Evolutionary conservation across 2,329 filamentous ascomycete genomes (phyloP).

Genomic region (Ophiostoma perfectum): DNA sequence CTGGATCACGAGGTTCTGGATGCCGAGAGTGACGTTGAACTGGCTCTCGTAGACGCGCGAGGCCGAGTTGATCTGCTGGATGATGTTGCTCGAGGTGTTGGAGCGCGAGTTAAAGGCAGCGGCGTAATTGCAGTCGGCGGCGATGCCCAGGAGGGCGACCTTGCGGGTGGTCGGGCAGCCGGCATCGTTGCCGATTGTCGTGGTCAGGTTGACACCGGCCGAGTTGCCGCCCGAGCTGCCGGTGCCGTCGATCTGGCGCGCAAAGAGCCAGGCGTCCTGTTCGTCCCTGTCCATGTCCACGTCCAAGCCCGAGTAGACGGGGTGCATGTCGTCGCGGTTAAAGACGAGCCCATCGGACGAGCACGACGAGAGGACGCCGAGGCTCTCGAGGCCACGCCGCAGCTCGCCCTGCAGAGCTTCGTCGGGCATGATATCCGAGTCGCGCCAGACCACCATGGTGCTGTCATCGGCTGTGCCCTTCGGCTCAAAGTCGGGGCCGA

Average conservation of each 20-base stretch:
- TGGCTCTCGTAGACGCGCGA: conserved; percentile 82
- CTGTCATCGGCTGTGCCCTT: conserved; percentile 41
- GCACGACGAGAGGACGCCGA: conserved; percentile 44
- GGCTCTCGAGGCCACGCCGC: conserved; percentile 43
- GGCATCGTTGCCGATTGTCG: conserved; percentile 71
- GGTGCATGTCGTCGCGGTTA: conserved; percentile 69
- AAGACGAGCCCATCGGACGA: conserved; percentile 70
- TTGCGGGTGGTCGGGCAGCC: conserved; percentile 88
- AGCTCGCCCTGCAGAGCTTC: conserved; percentile 51
- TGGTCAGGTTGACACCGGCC: conserved; percentile 70
- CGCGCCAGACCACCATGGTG: conserved; percentile 88
- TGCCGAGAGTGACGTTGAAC: conserved; percentile 91
- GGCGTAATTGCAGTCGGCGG: conserved; percentile 88
- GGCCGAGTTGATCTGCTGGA: conserved; percentile 77
- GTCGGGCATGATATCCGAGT: conserved; percentile 66
- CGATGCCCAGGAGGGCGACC: conserved; percentile 85
- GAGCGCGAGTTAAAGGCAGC: conserved; percentile 60
- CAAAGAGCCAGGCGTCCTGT: conserved; percentile 53
- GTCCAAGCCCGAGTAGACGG: conserved; percentile 53
- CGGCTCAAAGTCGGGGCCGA: conserved; percentile 36
- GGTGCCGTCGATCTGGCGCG: conserved; percentile 65
- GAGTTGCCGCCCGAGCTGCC: conserved; percentile 54
- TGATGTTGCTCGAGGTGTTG: conserved; percentile 67
- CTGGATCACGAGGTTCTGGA: conserved; percentile 78
- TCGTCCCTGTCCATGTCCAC: conserved; percentile 32